A percentile compares a stretch with the other conserved stretches of the same genome.
phyloP scores from a whole-genome alignment of 1,284 basidiomycete genomes.

The Vanrija humicola region DNA sequence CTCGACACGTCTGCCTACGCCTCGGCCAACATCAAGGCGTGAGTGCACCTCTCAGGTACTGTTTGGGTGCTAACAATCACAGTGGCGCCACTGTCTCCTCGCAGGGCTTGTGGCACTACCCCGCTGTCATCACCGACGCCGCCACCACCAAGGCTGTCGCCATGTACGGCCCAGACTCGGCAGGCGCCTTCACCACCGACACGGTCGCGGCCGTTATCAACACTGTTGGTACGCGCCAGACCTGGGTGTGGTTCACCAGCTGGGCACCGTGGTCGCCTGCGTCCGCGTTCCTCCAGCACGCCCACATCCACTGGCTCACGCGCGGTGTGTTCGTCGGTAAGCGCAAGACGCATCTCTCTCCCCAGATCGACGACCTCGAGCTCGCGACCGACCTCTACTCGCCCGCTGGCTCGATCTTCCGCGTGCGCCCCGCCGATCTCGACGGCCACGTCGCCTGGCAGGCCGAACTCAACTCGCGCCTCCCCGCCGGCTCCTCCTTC shows the following conservation, averaged over 20 bases:
- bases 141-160: conserved; percentile 4
- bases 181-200: not conserved
- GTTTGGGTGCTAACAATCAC: not conserved
- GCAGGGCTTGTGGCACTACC: conserved; percentile 7
- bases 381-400: conserved; percentile 6
- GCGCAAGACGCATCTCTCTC: conserved; percentile 8
- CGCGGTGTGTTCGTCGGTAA: conserved; percentile 12
- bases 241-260: conserved; percentile 7
- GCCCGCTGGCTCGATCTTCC: conserved; percentile 1
- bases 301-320: conserved; percentile 11
- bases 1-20: conserved; percentile 4
- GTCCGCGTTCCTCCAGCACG: conserved; percentile 4
- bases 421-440: conserved; percentile 4
- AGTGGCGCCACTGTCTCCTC: not conserved
- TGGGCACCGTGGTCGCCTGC: conserved; percentile 10
- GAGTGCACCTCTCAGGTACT: not conserved
- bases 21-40: conserved; percentile 2
- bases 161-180: not conserved
- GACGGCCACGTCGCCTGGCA: conserved; percentile 6
- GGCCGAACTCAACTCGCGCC: conserved; percentile 8
- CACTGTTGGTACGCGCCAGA: conserved; percentile 1
- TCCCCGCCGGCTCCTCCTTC: conserved; percentile 5
- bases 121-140: not conserved
- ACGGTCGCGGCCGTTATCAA: conserved; percentile 10
- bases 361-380: conserved; percentile 10